These are phyloP conservation scores for Hyaloscypha hepaticicola DNA, from an alignment of 495 filamentous ascomycete genomes.

Conservation along the genomic window DNA sequence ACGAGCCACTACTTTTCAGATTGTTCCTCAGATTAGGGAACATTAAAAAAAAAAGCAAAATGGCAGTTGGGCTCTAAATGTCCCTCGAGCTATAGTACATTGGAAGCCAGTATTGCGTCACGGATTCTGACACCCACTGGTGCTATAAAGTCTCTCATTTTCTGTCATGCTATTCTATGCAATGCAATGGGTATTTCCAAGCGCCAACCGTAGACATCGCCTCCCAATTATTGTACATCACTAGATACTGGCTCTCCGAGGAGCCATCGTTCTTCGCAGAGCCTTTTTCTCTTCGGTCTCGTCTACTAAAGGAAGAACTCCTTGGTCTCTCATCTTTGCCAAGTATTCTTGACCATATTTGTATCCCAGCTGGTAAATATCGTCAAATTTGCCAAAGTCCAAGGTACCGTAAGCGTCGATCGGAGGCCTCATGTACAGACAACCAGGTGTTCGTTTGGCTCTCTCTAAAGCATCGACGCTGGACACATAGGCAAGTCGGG, in stretches of 20 bases:
- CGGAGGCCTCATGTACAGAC: conserved; percentile 92
- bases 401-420: conserved; percentile 92
- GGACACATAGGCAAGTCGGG: conserved; percentile 88
- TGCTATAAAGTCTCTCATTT: not conserved
- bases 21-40: too few species aligned
- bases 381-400: conserved; percentile 95
- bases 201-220: not conserved
- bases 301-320: conserved; percentile 61
- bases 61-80: too few species aligned
- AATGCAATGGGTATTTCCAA: not conserved
- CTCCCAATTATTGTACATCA: not conserved
- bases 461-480: conserved; percentile 91
- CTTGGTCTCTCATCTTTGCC: conserved; percentile 69
- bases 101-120: too few species aligned
- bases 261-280: conserved; percentile 89
- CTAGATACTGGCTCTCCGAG: conserved; percentile 86
- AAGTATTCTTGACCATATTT: conserved; percentile 79
- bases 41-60: too few species aligned
- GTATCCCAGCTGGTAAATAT: conserved; percentile 91
- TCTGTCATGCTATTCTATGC: not conserved
- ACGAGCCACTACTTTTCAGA: too few species aligned
- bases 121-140: too few species aligned
- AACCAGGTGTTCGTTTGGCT: conserved; percentile 83
- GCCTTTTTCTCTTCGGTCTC: conserved; percentile 88
- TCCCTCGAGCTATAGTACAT: too few species aligned